Evolutionary conservation across 805 yeast species (phyloP).

Genomic region (Candida sphagnicola): DNA sequence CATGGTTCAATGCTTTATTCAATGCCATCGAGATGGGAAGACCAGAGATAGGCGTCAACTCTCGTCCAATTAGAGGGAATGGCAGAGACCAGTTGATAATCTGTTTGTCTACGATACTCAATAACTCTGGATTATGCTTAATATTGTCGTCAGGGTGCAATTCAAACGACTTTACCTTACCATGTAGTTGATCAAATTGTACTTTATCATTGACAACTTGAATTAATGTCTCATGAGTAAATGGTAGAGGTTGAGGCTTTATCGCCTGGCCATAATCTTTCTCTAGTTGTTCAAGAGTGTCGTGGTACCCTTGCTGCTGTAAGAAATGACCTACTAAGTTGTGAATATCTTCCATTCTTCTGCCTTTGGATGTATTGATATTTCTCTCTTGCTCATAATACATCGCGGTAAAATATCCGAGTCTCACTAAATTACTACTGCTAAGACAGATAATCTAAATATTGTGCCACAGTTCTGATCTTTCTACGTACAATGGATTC

Average conservation of each 20-base stretch:
- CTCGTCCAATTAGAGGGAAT: slow-evolving; percentile 17
- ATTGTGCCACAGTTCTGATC: too few relatives aligned
- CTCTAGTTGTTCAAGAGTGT: slow-evolving; percentile 48
- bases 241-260: slow-evolving; percentile 9
- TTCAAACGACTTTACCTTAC: slow-evolving; percentile 5
- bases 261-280: slow-evolving; percentile 39
- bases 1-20: slow-evolving; percentile 5
- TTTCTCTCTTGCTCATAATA: too few relatives aligned
- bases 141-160: slow-evolving; percentile 8
- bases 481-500: not conserved
- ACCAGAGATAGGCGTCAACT: slow-evolving; percentile 14
- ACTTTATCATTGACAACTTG: slow-evolving; percentile 37
- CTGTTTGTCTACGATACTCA: slow-evolving; percentile 7
- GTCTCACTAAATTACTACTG: too few relatives aligned
- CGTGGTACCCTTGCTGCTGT: slow-evolving; percentile 40
- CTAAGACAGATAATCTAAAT: too few relatives aligned
- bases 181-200: slow-evolving; percentile 18
- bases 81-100: slow-evolving; percentile 29
- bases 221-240: slow-evolving; percentile 31
- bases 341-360: slow-evolving; percentile 12
- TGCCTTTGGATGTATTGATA: too few relatives aligned
- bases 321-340: slow-evolving; percentile 57
- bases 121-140: slow-evolving; percentile 8
- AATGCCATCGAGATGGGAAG: slow-evolving; percentile 21
- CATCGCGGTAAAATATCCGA: too few relatives aligned